Base-by-base conservation (phyloP, 176 grass and related monocot species). In the Poa pratensis region DNA sequence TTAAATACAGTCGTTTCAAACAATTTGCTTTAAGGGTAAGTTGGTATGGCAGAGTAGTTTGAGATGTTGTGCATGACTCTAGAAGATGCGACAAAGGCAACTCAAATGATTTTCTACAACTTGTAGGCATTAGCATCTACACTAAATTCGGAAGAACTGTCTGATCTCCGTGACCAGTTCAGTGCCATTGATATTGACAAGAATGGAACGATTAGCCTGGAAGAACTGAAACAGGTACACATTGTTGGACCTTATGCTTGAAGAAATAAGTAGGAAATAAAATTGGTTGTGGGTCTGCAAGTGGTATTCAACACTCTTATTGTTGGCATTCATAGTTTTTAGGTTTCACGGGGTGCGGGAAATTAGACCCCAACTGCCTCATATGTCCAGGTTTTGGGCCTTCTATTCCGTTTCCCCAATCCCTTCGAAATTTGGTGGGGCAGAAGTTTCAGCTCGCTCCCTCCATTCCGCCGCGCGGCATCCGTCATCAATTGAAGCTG, bases 1-100 rank as follows among this genome's bases (percentile, higher is more conserved):
- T 98, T 32, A 98, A 98, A 85, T 98, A 95, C 65, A 98, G 93
- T 79, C 93, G 95, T 61, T 98, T 95, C 85, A 98, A 98, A 83
- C 95, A 98, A 69, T 95, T 98, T 88, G 95, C 95, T 85, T 88
- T 98, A 55, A 93, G 89, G 87, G 95, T 98, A 90, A 88, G 78
- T 83, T 77, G 22, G 23, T 15, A 50, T 82, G 27, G 39, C 1
- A 68, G 16, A 20, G 62, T 32, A 60, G 68, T 42, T 58, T 10
- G 66, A 74, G 17, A 78, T 78, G 6, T 75, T 78, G 27, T 53
- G 24, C 23, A 86, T 79, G 73, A 53, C 23, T 77, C 48, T 10
- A 39, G 18, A 46, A 72, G 40, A 51, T 53, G 69, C 60, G 37
- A 70, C 9, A 46, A 43, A 43, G 40, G 40, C 40, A 43, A 43